Conservation (phyloP, 1,284 basidiomycete genomes). For the Cutaneotrichosporon dermatis region DNA sequence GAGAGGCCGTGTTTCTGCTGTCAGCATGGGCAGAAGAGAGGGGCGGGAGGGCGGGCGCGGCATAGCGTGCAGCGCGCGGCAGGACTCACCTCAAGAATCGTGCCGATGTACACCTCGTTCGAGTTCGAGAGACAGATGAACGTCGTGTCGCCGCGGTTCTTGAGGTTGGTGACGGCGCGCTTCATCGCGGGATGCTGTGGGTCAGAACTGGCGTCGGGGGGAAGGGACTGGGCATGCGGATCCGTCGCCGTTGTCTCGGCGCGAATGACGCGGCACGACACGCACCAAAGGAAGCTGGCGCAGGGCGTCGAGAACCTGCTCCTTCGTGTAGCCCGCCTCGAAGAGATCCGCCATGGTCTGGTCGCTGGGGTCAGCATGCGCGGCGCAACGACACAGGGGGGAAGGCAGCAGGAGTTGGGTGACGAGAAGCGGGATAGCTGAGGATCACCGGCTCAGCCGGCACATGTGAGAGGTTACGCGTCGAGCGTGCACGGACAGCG, state of each 20-base stretch:
- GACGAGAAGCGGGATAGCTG: too few relatives aligned
- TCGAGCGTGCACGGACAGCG: too few relatives aligned
- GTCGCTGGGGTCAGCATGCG: conserved; percentile 54
- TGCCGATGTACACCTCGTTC: conserved; percentile 85
- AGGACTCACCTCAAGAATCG: conserved; percentile 68
- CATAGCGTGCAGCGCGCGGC: neutral
- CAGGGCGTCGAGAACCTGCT: conserved; percentile 74
- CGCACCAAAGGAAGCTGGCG: conserved; percentile 79
- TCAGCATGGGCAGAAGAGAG: neutral
- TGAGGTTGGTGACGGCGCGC: conserved; percentile 73
- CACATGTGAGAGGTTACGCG: too few relatives aligned
- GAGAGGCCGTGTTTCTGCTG: conserved; percentile 58
- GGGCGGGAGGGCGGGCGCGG: too few relatives aligned
- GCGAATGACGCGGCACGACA: conserved; percentile 16
- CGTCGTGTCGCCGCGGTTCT: conserved; percentile 61
- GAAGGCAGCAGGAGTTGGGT: neutral
- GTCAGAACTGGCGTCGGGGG: neutral
- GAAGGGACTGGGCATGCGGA: too few relatives aligned
- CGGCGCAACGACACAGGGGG: neutral
- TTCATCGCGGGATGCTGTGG: conserved; percentile 91
- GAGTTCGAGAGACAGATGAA: conserved; percentile 92
- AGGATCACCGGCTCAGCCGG: neutral
- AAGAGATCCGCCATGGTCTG: conserved; percentile 68
- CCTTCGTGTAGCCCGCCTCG: conserved; percentile 60
- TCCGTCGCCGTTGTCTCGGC: too few relatives aligned